Evolutionary conservation across 768 basidiomycete species (phyloP).

Genomic region (Serendipita indica): DNA sequence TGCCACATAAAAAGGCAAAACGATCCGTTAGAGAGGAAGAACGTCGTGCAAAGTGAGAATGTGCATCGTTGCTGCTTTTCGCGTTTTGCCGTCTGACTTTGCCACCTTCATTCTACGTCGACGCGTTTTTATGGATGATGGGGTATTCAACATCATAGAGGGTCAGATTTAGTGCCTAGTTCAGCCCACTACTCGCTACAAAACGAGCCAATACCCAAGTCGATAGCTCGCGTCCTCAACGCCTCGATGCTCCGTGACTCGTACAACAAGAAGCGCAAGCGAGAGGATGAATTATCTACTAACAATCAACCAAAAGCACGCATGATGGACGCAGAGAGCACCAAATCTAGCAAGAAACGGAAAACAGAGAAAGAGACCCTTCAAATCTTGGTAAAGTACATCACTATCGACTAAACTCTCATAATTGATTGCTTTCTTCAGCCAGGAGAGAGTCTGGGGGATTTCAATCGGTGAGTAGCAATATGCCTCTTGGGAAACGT

Average conservation of each 20-base stretch:
- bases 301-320: too few relatives aligned
- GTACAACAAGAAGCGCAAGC: constrained; percentile 33
- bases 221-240: constrained; percentile 47
- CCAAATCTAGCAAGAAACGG: constrained; percentile 19
- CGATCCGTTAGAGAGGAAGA: background rate
- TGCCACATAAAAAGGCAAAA: constrained; percentile 9
- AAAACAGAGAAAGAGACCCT: constrained; percentile 12
- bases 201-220: constrained; percentile 56
- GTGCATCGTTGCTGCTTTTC: too few relatives aligned
- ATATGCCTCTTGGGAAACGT: background rate
- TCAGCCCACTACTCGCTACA: constrained; percentile 24
- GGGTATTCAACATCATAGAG: too few relatives aligned
- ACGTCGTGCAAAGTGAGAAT: constrained; percentile 1
- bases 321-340: background rate
- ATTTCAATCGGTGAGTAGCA: constrained; percentile 53
- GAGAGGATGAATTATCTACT: background rate
- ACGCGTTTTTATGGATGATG: too few relatives aligned
- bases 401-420: background rate
- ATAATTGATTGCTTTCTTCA: constrained; percentile 22
- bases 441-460: constrained; percentile 54
- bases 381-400: constrained; percentile 10
- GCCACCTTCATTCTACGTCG: too few relatives aligned
- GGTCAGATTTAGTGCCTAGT: constrained; percentile 35
- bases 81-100: too few relatives aligned
- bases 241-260: constrained; percentile 43